phyloP scores from a whole-genome alignment of 345 rosid species.

The Balakata baccata region DNA sequence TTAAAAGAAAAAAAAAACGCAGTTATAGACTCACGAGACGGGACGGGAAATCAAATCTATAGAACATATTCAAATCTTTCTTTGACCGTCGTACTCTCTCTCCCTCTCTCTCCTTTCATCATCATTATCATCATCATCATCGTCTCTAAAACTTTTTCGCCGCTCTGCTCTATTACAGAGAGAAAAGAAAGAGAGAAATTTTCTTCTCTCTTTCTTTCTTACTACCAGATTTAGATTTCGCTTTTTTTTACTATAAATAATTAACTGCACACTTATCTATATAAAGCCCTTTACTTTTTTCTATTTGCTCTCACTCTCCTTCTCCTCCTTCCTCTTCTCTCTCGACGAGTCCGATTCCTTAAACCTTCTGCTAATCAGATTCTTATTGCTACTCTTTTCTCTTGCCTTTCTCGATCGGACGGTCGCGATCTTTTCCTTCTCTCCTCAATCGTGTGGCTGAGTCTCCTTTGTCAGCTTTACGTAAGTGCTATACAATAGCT shows the following conservation, averaged over 20 bases:
- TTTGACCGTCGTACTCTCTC: constrained; percentile 31
- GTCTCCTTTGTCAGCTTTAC: constrained; percentile 30
- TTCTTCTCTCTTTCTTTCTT: too few species aligned
- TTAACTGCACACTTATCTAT: neutral
- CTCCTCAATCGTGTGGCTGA: constrained; percentile 38
- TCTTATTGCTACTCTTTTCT: neutral
- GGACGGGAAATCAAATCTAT: neutral
- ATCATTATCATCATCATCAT: constrained; percentile 9
- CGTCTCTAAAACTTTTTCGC: constrained; percentile 12
- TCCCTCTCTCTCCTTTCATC: constrained; percentile 19
- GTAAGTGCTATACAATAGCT: constrained; percentile 19
- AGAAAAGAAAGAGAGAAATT: neutral
- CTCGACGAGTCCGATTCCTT: neutral
- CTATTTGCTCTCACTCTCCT: neutral
- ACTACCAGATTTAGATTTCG: constrained; percentile 14
- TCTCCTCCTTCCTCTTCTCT: neutral
- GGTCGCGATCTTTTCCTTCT: constrained; percentile 37
- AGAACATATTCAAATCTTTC: constrained; percentile 23
- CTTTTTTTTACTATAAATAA: neutral
- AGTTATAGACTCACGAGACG: neutral
- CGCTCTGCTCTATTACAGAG: neutral
- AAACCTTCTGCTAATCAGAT: neutral
- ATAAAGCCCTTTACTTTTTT: too few species aligned
- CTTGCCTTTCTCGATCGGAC: constrained; percentile 26
- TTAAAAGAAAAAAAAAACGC: neutral